Conservation (phyloP, 192 early-diverging fungal genomes). For the Linnemannia exigua region DNA sequence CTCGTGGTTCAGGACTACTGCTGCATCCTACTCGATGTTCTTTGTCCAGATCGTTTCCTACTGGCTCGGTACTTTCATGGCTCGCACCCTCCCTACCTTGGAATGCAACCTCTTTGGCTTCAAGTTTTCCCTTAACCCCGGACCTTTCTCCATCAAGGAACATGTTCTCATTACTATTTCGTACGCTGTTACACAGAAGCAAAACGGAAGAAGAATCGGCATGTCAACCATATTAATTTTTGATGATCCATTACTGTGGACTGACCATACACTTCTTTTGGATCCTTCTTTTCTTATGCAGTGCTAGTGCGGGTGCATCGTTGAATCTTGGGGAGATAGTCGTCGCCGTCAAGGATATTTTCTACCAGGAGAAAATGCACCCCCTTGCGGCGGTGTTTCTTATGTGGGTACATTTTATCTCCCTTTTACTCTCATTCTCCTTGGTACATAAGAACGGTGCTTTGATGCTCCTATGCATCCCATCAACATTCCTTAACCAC, state of each 20-base stretch:
- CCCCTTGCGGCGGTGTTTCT: constrained; percentile 36
- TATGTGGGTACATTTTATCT: constrained; percentile 24
- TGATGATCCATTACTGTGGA: background rate
- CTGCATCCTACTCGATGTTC: constrained; percentile 39
- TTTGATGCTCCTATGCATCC: background rate
- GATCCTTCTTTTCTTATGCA: background rate
- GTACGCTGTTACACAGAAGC: background rate
- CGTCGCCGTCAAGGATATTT: constrained; percentile 48
- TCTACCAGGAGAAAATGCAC: constrained; percentile 48
- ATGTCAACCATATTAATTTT: background rate
- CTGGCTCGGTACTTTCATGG: constrained; percentile 38
- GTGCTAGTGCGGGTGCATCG: constrained; percentile 28
- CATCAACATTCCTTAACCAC: background rate
- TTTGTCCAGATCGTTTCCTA: constrained; percentile 41
- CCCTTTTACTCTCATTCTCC: background rate
- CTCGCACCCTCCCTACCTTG: constrained; percentile 20
- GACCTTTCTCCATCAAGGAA: constrained; percentile 60
- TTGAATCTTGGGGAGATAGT: constrained; percentile 42
- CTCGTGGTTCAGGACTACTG: constrained; percentile 43
- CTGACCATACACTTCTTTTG: background rate
- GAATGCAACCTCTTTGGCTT: constrained; percentile 9
- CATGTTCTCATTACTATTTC: constrained; percentile 52
- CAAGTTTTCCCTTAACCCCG: constrained; percentile 56
- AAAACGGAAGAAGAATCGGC: background rate
- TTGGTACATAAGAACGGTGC: background rate